Evolutionary conservation across 768 basidiomycete genomes (phyloP).

Genomic region (Tylopilus balloui): DNA sequence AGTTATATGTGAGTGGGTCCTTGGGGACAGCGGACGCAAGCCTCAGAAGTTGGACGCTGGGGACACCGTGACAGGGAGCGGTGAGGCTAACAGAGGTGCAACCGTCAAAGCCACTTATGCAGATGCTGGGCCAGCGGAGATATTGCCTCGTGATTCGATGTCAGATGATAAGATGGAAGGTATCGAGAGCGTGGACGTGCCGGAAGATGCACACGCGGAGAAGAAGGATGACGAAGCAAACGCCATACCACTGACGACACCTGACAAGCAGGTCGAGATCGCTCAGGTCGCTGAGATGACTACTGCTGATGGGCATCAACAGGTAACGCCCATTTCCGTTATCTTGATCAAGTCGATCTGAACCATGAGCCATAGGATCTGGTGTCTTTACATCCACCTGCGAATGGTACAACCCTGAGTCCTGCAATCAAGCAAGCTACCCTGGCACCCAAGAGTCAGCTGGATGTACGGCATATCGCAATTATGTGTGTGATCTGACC

Average conservation of each 20-base stretch:
- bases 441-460: slow-evolving; percentile 20
- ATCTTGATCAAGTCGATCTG: neutral
- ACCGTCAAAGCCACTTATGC: neutral
- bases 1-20: slow-evolving; percentile 26
- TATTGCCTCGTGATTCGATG: neutral
- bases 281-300: slow-evolving; percentile 11
- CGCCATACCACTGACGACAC: neutral
- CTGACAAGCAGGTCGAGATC: slow-evolving; percentile 3
- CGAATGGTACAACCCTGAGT: slow-evolving; percentile 3
- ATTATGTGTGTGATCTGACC: slow-evolving; percentile 12
- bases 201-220: neutral
- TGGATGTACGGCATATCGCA: slow-evolving; percentile 24
- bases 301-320: slow-evolving; percentile 11
- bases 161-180: slow-evolving; percentile 20
- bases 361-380: slow-evolving; percentile 7
- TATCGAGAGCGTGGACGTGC: slow-evolving; percentile 3
- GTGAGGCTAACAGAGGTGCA: neutral
- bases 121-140: neutral
- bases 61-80: neutral
- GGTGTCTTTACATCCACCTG: neutral
- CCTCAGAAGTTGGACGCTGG: slow-evolving; percentile 9
- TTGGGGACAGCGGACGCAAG: slow-evolving; percentile 14
- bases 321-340: slow-evolving; percentile 18
- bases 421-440: slow-evolving; percentile 12
- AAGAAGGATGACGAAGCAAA: neutral